Base-by-base conservation (phyloP, 805 yeast genomes). In the Wickerhamomyces ciferrii region DNA sequence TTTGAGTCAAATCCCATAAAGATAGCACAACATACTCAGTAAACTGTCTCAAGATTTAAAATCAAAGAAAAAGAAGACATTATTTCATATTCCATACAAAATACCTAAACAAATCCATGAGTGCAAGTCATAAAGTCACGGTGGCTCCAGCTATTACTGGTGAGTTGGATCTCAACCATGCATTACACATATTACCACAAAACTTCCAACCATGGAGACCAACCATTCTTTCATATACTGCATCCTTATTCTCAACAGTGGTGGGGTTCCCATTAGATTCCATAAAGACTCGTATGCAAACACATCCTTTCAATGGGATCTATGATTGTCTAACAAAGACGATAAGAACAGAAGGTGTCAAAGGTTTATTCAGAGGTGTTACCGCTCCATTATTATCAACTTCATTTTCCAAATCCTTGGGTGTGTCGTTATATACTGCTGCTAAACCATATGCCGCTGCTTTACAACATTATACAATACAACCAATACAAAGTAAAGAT, bases 221-320 rank as follows among this genome's bases (percentile, higher is more conserved):
- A 1, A 74, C 84, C 10, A 63, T 81, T 2, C 58, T 85, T 43
- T 87, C 94, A 0, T 84, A 81, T 53, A 63, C 79, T 0, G 69
- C 91, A 2, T 82, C 90, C 0, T 62, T 84, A 39, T 62, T 75
- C 13, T 74, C 90, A 18, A 83, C 90, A 1, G 69, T 79, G 3
- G 74, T 81, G n/a, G 95, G 94, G 18, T 88, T 82, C 57, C 96
- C 96, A 0, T 64, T 88, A 43, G 96, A 88, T 60, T 84, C 94
- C n/a, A 71, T 89, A 48, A 88, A 88, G 62, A 89, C 96, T 0
- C 70, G 96, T 49, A 82, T 86, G 81, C 96, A 88, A 61, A 84
- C 95, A 0, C 84, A 86, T 52, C 71, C 75, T 45, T 87, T 79
- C 65, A 67, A 68, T 15, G 73, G 78, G 43, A 74, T 83, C 24